A percentile compares a stretch with the other conserved stretches of the same genome.
Evolutionary conservation across 352 stramenopile species (phyloP).

Genomic region (Pythium insidiosum): DNA sequence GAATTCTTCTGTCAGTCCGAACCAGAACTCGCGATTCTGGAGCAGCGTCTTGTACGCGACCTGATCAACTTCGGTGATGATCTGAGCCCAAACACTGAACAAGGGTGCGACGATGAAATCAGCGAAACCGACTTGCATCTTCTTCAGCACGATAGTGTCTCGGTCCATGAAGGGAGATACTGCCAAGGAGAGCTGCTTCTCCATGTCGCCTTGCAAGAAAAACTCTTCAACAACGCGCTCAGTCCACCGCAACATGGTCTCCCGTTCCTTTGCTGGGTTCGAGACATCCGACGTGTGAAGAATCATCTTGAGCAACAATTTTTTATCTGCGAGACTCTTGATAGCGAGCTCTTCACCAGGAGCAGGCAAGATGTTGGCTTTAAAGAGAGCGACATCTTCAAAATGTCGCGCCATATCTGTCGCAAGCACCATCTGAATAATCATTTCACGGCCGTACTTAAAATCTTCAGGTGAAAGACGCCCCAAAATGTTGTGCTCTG

Average conservation of each 20-base stretch:
- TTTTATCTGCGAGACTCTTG: constrained; percentile 83
- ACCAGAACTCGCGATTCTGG: constrained; percentile 80
- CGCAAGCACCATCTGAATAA: constrained; percentile 87
- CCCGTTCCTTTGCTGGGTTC: constrained; percentile 87
- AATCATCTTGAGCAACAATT: constrained; percentile 86
- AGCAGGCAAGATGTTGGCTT: constrained; percentile 73
- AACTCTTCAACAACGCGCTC: constrained; percentile 94
- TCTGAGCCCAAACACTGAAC: constrained; percentile 83
- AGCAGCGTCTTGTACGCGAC: constrained; percentile 62
- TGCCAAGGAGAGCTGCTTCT: constrained; percentile 85
- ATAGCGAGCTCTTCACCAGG: constrained; percentile 61
- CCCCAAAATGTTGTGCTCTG: constrained; percentile 76
- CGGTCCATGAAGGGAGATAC: constrained; percentile 93
- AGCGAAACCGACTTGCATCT: constrained; percentile 93
- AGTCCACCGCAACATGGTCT: constrained; percentile 89
- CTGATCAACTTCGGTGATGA: constrained; percentile 57
- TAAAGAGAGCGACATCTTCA: constrained; percentile 83
- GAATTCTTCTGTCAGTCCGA: constrained; percentile 67
- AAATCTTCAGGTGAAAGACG: constrained; percentile 70
- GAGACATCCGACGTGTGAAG: constrained; percentile 92
- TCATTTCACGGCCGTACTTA: constrained; percentile 83
- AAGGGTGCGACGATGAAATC: constrained; percentile 90
- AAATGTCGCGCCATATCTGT: constrained; percentile 90
- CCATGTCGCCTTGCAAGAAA: constrained; percentile 93
- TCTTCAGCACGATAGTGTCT: constrained; percentile 86